Evolutionary conservation across 2,329 filamentous ascomycete genomes (phyloP).

Genomic region (Myriangium duriaei): DNA sequence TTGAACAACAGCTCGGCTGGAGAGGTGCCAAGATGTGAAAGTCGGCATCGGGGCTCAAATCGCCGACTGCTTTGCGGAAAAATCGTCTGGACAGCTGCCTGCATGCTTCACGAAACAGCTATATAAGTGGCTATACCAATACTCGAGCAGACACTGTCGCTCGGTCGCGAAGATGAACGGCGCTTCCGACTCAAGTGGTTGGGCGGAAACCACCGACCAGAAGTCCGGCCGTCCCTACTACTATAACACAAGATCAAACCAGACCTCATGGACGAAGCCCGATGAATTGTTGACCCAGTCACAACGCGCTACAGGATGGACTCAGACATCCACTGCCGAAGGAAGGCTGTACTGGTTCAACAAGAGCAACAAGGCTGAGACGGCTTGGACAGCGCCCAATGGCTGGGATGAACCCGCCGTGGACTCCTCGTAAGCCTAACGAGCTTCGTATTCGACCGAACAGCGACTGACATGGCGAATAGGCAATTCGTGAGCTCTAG

Average conservation of each 20-base stretch:
- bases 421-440: conserved; percentile 1
- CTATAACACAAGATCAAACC: conserved; percentile 75
- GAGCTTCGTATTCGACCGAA: not conserved
- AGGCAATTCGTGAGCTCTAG: conserved; percentile 23
- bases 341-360: conserved; percentile 93
- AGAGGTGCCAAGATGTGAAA: too few relatives aligned
- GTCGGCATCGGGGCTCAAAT: too few relatives aligned
- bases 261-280: conserved; percentile 90
- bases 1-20: too few relatives aligned
- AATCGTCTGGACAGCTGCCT: too few relatives aligned
- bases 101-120: too few relatives aligned
- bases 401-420: conserved; percentile 10
- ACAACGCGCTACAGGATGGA: conserved; percentile 53
- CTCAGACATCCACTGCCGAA: conserved; percentile 76
- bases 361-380: conserved; percentile 68
- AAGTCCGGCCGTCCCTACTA: conserved; percentile 76
- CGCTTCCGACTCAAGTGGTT: not conserved
- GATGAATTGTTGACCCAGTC: conserved; percentile 72
- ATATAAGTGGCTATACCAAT: too few relatives aligned
- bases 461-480: not conserved
- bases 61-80: too few relatives aligned
- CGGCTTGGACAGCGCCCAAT: conserved; percentile 80
- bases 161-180: too few relatives aligned
- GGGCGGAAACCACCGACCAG: conserved; percentile 34
- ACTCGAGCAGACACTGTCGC: too few relatives aligned